Conservation (phyloP, 192 early-diverging fungal species). For the Glomus cerebriforme region DNA sequence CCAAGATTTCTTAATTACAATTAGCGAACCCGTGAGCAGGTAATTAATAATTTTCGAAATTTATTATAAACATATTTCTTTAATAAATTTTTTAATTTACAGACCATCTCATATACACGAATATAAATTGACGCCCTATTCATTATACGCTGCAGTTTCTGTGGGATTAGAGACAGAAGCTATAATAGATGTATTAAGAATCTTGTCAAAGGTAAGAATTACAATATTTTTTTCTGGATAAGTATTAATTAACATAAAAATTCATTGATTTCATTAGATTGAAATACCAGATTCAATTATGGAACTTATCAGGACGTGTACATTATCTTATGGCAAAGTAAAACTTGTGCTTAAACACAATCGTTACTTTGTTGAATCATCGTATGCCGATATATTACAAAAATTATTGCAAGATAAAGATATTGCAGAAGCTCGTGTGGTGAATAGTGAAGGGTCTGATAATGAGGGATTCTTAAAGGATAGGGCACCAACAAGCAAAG, state of each 20-base stretch:
- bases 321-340: constrained; percentile 91
- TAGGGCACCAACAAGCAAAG: constrained; percentile 66
- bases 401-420: constrained; percentile 74
- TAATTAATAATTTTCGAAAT: constrained; percentile 44
- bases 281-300: constrained; percentile 66
- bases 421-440: constrained; percentile 68
- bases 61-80: not conserved
- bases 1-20: constrained; percentile 92
- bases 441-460: constrained; percentile 32
- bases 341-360: constrained; percentile 96
- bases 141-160: constrained; percentile 96
- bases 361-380: constrained; percentile 90
- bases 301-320: constrained; percentile 78
- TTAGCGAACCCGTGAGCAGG: constrained; percentile 92
- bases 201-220: constrained; percentile 80
- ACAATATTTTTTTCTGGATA: not conserved
- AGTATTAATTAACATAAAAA: not conserved
- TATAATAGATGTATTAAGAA: constrained; percentile 89
- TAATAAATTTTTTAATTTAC: not conserved
- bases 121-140: constrained; percentile 93
- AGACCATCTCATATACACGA: constrained; percentile 83
- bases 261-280: constrained; percentile 11
- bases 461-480: constrained; percentile 56
- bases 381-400: constrained; percentile 78
- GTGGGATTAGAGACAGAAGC: constrained; percentile 90